phyloP scores from a whole-genome alignment of 768 basidiomycete species.

The Pluteus cervinus region DNA sequence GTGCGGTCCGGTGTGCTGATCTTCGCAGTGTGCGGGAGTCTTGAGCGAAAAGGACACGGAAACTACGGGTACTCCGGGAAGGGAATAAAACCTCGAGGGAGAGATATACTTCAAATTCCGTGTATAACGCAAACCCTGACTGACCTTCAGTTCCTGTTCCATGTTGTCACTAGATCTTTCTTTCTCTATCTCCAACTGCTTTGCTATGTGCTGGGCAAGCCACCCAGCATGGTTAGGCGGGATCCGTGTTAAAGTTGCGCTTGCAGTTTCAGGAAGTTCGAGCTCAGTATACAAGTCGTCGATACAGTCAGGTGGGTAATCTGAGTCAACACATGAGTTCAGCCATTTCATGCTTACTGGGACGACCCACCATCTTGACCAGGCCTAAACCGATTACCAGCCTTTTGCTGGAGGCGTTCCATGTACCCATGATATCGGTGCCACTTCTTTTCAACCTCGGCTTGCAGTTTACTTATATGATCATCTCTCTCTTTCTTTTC shows the following conservation, averaged over 20 bases:
- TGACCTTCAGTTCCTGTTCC: conserved; percentile 67
- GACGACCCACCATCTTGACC: conserved; percentile 31
- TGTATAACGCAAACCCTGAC: conserved; percentile 12
- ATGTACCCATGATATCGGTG: conserved; percentile 50
- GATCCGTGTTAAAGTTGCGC: conserved; percentile 34
- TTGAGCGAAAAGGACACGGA: conserved; percentile 64
- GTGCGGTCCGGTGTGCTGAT: conserved; percentile 54
- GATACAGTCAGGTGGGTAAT: conserved; percentile 39
- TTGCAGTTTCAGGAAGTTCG: conserved; percentile 47
- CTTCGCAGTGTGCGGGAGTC: conserved; percentile 53
- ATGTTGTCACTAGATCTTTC: conserved; percentile 54
- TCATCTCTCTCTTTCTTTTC: conserved; percentile 50
- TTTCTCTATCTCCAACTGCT: conserved; percentile 41
- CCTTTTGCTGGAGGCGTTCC: conserved; percentile 57
- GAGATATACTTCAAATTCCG: neutral
- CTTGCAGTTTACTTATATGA: conserved; percentile 52
- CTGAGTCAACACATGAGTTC: conserved; percentile 15
- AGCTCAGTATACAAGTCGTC: conserved; percentile 59
- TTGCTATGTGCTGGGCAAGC: conserved; percentile 49
- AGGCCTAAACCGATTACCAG: conserved; percentile 38
- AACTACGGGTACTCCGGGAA: conserved; percentile 65
- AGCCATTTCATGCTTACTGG: conserved; percentile 1
- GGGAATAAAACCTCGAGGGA: conserved; percentile 52
- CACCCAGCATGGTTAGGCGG: conserved; percentile 49
- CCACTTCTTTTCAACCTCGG: conserved; percentile 51